Evolutionary conservation across 768 basidiomycete species (phyloP), one percentile per base, ranked within the genome.

Genomic region (Mycena olivaceomarginata): DNA sequence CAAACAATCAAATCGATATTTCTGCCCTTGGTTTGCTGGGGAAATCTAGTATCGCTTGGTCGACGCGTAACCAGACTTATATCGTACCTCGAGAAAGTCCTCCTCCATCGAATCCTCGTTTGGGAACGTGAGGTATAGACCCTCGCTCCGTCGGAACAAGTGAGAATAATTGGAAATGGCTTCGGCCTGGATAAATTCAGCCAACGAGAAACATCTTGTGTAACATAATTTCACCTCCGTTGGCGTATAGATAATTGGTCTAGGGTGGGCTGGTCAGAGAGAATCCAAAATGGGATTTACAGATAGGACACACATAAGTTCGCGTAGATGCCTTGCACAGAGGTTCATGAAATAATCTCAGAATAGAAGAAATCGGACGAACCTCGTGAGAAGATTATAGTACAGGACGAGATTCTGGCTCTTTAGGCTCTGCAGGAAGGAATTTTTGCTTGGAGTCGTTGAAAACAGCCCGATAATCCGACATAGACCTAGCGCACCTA

Each of bases 131-230:
- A 97, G 86, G 83, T 91, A 97, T 39, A 97, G 81, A 0, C 97
- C 96, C 80, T 96, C 94, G 71, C 93, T 92, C 68, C 94, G 86
- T 46, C 97, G 88, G 85, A 95, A 97, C 5, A 97, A 87, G 82
- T 96, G 94, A 0, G 96, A 97, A 82, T 97, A 97, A 72, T 94
- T 91, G 12, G 93, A 87, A 72, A 97, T 97, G 0, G 96, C 96
- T 63, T 96, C 94, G 6, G 94, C 95, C 92, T 96, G 15, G n/a
- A 70, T n/a, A 45, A 37, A 5, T 3, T 46, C 20, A 40, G 22
- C 40, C 37, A 20, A 39, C 18, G n/a, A 51, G n/a, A 40, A 56
- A 45, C 31, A 70, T 43, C 37, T n/a, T 7, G 5, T 0, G 81
- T n/a, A 18, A 37, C 41, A 20, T 57, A 15, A 40, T 5, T 89